These are phyloP conservation scores for Rhododendron griersonianum DNA, from an alignment of 148 eudicot genomes.

Conservation along the genomic window DNA sequence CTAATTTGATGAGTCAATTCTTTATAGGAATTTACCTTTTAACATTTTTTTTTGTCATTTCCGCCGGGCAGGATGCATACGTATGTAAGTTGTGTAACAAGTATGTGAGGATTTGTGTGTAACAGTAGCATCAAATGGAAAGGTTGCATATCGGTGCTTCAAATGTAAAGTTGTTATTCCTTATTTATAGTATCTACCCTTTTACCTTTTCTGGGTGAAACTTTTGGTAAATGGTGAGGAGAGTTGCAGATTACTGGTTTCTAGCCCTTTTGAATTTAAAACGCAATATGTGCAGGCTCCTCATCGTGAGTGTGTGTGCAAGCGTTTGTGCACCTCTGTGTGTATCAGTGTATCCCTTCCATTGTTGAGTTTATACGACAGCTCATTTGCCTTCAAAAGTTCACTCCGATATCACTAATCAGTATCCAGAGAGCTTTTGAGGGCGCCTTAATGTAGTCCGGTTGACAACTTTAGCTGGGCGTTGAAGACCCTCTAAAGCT, in stretches of 20 bases:
- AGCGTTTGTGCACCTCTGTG: background rate
- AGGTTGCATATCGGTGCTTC: background rate
- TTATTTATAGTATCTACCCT: background rate
- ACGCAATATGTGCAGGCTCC: background rate
- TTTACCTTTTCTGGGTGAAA: background rate
- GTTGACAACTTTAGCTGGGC: no score
- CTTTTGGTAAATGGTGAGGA: background rate
- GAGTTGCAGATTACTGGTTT: background rate
- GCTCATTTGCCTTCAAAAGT: background rate
- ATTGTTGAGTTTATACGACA: no score
- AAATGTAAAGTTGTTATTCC: background rate
- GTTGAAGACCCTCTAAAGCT: no score
- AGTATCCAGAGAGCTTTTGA: background rate
- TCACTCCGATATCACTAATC: background rate
- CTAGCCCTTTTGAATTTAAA: background rate
- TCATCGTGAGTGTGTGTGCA: no score
- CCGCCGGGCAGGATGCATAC: slow-evolving; percentile 19
- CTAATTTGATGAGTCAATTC: slow-evolving; percentile 18
- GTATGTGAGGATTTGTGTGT: slow-evolving; percentile 29
- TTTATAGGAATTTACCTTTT: slow-evolving; percentile 23
- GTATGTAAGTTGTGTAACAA: background rate
- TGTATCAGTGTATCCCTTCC: background rate
- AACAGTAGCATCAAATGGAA: background rate
- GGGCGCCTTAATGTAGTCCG: no score
- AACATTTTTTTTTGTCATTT: slow-evolving; percentile 16